Evolutionary conservation across 2,329 filamentous ascomycete genomes (phyloP).

Genomic region (Fusarium xyrophilum): DNA sequence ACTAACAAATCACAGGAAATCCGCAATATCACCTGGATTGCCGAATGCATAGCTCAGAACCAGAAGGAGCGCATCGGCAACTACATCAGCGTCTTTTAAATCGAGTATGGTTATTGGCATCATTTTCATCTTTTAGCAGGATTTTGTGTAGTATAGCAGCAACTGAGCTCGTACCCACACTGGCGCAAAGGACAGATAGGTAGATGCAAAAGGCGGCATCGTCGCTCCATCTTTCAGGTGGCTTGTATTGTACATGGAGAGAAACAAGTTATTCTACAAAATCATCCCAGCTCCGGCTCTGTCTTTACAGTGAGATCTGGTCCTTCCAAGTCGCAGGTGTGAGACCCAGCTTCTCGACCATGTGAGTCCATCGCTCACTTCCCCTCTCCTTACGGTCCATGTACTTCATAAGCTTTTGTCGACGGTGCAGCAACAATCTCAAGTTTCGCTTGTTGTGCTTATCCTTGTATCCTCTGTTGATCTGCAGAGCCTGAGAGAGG

Average conservation of each 20-base stretch:
- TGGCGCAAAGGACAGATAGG: constrained; percentile 45
- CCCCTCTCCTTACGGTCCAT: constrained; percentile 89
- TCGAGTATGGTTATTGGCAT: constrained; percentile 30
- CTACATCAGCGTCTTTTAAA: constrained; percentile 96
- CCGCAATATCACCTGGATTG: constrained; percentile 99
- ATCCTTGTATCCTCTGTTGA: constrained; percentile 76
- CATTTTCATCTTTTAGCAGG: constrained; percentile 43
- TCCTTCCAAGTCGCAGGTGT: constrained; percentile 88
- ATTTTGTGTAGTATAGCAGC: constrained; percentile 55
- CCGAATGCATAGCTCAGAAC: constrained; percentile 99
- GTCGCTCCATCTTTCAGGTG: constrained; percentile 41
- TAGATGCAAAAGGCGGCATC: constrained; percentile 40
- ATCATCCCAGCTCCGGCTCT: constrained; percentile 25
- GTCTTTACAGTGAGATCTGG: constrained; percentile 67
- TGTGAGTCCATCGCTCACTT: constrained; percentile 85
- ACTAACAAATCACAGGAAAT: constrained; percentile 76
- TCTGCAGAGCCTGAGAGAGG: constrained; percentile 74
- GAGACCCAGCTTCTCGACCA: constrained; percentile 84
- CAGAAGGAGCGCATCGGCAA: constrained; percentile 99
- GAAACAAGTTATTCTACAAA: constrained; percentile 54
- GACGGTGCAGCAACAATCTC: constrained; percentile 81
- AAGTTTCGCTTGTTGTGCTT: constrained; percentile 95
- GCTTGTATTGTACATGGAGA: constrained; percentile 59
- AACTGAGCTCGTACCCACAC: constrained; percentile 45
- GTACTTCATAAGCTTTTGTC: constrained; percentile 89